phyloP scores from a whole-genome alignment of 2,329 filamentous ascomycete genomes.

The Colletotrichum scovillei region DNA sequence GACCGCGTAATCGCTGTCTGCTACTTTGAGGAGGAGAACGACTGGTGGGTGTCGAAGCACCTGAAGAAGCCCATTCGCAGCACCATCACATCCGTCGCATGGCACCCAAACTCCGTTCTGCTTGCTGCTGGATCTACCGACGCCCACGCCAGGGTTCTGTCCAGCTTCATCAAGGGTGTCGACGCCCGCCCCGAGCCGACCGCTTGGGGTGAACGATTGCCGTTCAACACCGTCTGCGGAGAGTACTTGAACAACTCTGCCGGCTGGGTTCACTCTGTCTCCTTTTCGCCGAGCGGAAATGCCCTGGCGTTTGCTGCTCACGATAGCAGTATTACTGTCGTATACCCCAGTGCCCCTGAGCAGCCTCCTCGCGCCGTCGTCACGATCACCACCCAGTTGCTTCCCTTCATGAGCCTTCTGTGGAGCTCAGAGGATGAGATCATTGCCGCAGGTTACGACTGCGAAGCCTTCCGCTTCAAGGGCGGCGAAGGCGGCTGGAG shows the following conservation, averaged over 20 bases:
- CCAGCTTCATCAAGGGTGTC: constrained; percentile 94
- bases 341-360: constrained; percentile 92
- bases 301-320: constrained; percentile 95
- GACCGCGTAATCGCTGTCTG: constrained; percentile 96
- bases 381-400: constrained; percentile 86
- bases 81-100: constrained; percentile 93
- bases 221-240: constrained; percentile 98
- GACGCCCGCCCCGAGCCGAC: constrained; percentile 87
- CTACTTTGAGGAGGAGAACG: constrained; percentile 99
- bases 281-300: constrained; percentile 92
- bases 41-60: constrained; percentile 99
- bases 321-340: constrained; percentile 95
- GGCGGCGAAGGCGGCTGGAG: constrained; percentile 86
- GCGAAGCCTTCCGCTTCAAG: constrained; percentile 89
- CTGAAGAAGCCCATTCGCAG: constrained; percentile 98
- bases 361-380: constrained; percentile 92
- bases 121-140: constrained; percentile 97
- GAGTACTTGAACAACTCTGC: constrained; percentile 97
- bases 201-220: constrained; percentile 93
- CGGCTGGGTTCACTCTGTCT: constrained; percentile 94
- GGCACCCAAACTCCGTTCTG: constrained; percentile 98
- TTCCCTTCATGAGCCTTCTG: constrained; percentile 92
- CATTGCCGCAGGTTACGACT: constrained; percentile 91
- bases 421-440: constrained; percentile 95
- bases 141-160: constrained; percentile 94